Evolutionary conservation across 2,329 filamentous ascomycete genomes (phyloP).

Genomic region (Calonectria crousiana): DNA sequence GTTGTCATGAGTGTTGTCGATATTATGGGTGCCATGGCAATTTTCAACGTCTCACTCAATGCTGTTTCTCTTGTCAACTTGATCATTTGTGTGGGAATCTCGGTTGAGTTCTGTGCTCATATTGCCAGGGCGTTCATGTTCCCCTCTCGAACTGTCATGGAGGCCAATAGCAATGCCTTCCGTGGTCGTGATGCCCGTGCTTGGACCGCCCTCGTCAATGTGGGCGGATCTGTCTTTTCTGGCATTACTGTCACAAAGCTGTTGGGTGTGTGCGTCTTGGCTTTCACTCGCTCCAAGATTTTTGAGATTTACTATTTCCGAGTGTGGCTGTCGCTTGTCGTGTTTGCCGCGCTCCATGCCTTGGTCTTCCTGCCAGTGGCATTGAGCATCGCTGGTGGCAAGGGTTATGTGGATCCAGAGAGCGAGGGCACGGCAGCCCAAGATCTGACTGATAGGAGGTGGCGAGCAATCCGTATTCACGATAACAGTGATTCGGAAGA

Average conservation of each 20-base stretch:
- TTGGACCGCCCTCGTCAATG: constrained; percentile 94
- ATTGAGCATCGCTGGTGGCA: constrained; percentile 85
- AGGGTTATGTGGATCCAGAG: constrained; percentile 89
- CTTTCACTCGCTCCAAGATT: constrained; percentile 97
- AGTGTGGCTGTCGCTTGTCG: constrained; percentile 91
- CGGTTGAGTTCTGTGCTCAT: constrained; percentile 97
- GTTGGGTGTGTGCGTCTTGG: constrained; percentile 89
- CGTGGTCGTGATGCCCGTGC: constrained; percentile 85
- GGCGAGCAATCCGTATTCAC: constrained; percentile 81
- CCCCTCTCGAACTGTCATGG: constrained; percentile 84
- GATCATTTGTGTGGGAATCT: constrained; percentile 96
- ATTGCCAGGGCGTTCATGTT: constrained; percentile 97
- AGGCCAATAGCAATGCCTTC: constrained; percentile 80
- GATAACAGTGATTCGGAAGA: constrained; percentile 82
- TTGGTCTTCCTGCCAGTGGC: constrained; percentile 92
- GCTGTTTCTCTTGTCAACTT: constrained; percentile 96
- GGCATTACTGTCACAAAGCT: constrained; percentile 98
- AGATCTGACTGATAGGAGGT: constrained; percentile 83
- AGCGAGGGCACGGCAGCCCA: constrained; percentile 90
- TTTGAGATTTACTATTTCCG: constrained; percentile 99
- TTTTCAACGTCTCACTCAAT: constrained; percentile 90
- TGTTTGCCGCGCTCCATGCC: constrained; percentile 90
- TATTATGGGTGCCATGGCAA: constrained; percentile 94
- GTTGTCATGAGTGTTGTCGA: constrained; percentile 95
- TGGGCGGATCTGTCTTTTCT: constrained; percentile 93